Conservation (phyloP, 2,329 filamentous ascomycete species). For the Neurospora sp. region DNA sequence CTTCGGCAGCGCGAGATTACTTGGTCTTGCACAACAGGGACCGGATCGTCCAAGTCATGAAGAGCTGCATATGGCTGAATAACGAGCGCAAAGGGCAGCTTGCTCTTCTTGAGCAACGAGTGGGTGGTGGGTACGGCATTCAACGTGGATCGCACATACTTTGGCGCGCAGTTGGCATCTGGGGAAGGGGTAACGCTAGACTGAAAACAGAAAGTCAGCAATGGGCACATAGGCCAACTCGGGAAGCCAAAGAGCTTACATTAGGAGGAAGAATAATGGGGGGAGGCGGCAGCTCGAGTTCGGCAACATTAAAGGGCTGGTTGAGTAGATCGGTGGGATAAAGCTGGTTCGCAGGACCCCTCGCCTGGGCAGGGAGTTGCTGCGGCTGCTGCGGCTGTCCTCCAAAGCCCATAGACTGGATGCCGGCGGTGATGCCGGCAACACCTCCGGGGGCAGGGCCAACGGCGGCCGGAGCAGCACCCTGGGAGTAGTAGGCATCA, state of each 20-base stretch:
- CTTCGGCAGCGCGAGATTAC: slow-evolving; percentile 93
- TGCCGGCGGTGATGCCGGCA: slow-evolving; percentile 70
- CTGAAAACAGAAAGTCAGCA: slow-evolving; percentile 40
- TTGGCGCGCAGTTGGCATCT: slow-evolving; percentile 80
- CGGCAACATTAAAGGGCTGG: slow-evolving; percentile 87
- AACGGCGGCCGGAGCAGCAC: slow-evolving; percentile 22
- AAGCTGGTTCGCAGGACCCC: slow-evolving; percentile 67
- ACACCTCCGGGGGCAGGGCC: slow-evolving; percentile 38
- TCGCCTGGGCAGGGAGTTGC: slow-evolving; percentile 39
- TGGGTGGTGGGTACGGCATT: slow-evolving; percentile 90
- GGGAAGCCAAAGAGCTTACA: slow-evolving; percentile 45
- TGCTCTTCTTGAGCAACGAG: slow-evolving; percentile 91
- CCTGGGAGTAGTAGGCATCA: slow-evolving; percentile 54
- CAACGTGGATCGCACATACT: slow-evolving; percentile 90
- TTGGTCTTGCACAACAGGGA: slow-evolving; percentile 91
- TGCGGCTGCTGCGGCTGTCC: slow-evolving; percentile 47
- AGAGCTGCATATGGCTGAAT: slow-evolving; percentile 93
- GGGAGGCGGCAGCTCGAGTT: slow-evolving; percentile 84
- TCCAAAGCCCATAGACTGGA: slow-evolving; percentile 77
- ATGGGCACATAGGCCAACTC: slow-evolving; percentile 4
- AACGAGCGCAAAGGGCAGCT: slow-evolving; percentile 86
- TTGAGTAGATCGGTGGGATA: slow-evolving; percentile 86
- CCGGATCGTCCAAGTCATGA: slow-evolving; percentile 82
- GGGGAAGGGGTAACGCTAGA: slow-evolving; percentile 86
- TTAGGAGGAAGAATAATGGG: slow-evolving; percentile 86